A percentile compares a stretch with the other conserved stretches of the same genome.
Conservation (phyloP, 2,329 filamentous ascomycete genomes). For the Drechslerella coelobrocha region DNA sequence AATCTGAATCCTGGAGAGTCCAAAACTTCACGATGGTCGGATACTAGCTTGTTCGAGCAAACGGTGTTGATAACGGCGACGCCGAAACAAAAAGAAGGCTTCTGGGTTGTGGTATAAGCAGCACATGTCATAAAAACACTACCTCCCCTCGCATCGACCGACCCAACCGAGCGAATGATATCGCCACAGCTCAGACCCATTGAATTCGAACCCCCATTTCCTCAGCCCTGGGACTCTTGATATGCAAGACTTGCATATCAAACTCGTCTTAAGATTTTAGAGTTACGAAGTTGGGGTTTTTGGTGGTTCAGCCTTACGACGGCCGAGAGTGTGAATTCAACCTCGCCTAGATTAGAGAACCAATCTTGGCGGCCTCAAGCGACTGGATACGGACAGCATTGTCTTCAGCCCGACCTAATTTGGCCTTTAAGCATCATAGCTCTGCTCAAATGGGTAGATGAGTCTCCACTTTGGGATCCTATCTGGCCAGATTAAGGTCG, state of each 20-base stretch:
- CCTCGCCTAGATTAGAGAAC: slow-evolving; percentile 23
- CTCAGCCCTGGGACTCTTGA: not conserved
- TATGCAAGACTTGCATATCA: not conserved
- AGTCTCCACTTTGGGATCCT: slow-evolving; percentile 10
- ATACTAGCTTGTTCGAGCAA: slow-evolving; percentile 4
- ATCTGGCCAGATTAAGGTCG: not conserved
- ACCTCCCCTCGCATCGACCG: slow-evolving; percentile 4
- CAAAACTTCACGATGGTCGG: slow-evolving; percentile 27
- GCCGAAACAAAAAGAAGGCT: slow-evolving; percentile 26
- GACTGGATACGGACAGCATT: slow-evolving; percentile 16
- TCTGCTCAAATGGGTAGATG: slow-evolving; percentile 24
- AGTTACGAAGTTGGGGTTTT: not conserved
- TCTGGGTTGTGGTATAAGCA: not conserved
- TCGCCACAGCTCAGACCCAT: not conserved
- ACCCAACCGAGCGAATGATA: slow-evolving; percentile 4
- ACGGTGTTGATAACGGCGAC: slow-evolving; percentile 40
- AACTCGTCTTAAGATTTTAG: not conserved
- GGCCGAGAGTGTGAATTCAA: slow-evolving; percentile 11
- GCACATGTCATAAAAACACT: slow-evolving; percentile 29
- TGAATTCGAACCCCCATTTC: not conserved
- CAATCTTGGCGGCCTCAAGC: slow-evolving; percentile 15
- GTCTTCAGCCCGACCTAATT: slow-evolving; percentile 35
- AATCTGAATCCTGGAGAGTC: slow-evolving; percentile 11
- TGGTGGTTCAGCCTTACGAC: slow-evolving; percentile 44
- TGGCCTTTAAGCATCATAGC: slow-evolving; percentile 18